phyloP scores from a whole-genome alignment of 1,139 yeast species.

The Wickerhamomyces sp. region DNA sequence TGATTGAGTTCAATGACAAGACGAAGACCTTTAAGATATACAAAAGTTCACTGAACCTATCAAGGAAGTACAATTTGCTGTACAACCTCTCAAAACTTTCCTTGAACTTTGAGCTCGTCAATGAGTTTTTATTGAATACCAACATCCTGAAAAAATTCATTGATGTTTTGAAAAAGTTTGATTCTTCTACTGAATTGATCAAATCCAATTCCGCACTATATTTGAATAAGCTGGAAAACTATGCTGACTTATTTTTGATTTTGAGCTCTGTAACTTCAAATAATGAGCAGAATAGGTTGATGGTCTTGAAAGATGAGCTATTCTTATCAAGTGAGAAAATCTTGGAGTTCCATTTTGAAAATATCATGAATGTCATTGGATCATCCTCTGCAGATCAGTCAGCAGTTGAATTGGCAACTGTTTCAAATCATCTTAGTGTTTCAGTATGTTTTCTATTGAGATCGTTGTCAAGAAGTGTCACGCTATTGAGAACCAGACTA shows the following conservation, averaged over 20 bases:
- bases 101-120: constrained; percentile 26
- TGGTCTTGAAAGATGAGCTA: constrained; percentile 26
- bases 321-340: constrained; percentile 25
- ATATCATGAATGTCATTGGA: constrained; percentile 13
- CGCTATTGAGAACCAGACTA: constrained; percentile 63
- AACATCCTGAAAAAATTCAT: constrained; percentile 27
- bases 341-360: constrained; percentile 23
- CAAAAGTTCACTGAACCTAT: constrained; percentile 15
- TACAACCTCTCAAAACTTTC: constrained; percentile 27
- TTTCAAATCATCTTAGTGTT: constrained; percentile 28
- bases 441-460: constrained; percentile 55
- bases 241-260: constrained; percentile 29
- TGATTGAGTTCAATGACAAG: constrained; percentile 21
- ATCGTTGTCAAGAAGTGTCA: constrained; percentile 71
- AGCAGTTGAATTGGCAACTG: constrained; percentile 1
- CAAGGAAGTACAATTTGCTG: constrained; percentile 26
- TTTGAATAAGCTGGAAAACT: constrained; percentile 23
- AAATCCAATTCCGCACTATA: constrained; percentile 4
- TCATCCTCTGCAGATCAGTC: background rate
- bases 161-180: constrained; percentile 22
- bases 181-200: constrained; percentile 15
- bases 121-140: constrained; percentile 28
- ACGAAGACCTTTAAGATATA: constrained; percentile 9
- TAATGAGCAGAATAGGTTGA: constrained; percentile 28
- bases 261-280: constrained; percentile 29